phyloP scores from a whole-genome alignment of 1,139 yeast genomes.

The Debaryomycetaceae sp. region DNA sequence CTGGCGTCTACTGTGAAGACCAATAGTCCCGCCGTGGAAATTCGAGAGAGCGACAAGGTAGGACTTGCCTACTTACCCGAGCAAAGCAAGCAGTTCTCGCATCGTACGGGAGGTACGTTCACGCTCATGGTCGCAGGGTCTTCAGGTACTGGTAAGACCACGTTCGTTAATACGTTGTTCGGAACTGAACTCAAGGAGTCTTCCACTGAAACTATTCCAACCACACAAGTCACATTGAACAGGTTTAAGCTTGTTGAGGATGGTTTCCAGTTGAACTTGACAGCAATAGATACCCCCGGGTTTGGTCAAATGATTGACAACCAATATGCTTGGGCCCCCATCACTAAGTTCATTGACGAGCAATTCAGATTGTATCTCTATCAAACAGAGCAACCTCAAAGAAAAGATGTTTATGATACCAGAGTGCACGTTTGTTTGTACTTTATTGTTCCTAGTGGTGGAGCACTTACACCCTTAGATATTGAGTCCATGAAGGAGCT shows the following conservation, averaged over 20 bases:
- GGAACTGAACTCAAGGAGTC: slow-evolving; percentile 15
- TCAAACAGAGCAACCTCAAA: slow-evolving; percentile 71
- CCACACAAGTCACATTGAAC: slow-evolving; percentile 34
- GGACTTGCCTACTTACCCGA: slow-evolving; percentile 27
- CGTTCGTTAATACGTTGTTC: slow-evolving; percentile 63
- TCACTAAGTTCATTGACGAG: slow-evolving; percentile 56
- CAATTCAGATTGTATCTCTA: slow-evolving; percentile 57
- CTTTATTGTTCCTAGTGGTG: slow-evolving; percentile 58
- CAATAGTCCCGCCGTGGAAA: background rate
- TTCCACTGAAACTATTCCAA: slow-evolving; percentile 8
- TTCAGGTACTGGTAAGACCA: slow-evolving; percentile 78
- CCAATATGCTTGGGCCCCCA: slow-evolving; percentile 54
- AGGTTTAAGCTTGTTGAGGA: slow-evolving; percentile 49
- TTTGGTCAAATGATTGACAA: slow-evolving; percentile 38
- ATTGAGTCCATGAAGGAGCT: slow-evolving; percentile 67
- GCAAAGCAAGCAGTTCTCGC: slow-evolving; percentile 19
- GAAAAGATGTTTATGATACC: slow-evolving; percentile 47
- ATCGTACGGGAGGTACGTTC: slow-evolving; percentile 33
- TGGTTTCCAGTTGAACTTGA: slow-evolving; percentile 48
- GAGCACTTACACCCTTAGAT: slow-evolving; percentile 57
- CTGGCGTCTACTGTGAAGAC: background rate
- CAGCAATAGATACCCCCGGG: slow-evolving; percentile 38
- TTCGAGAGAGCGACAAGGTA: slow-evolving; percentile 5
- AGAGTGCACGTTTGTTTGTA: slow-evolving; percentile 78
- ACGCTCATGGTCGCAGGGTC: slow-evolving; percentile 76